Evolutionary conservation across 73 alveolate genomes (phyloP).

Genomic region (Uronychia binucleata): DNA sequence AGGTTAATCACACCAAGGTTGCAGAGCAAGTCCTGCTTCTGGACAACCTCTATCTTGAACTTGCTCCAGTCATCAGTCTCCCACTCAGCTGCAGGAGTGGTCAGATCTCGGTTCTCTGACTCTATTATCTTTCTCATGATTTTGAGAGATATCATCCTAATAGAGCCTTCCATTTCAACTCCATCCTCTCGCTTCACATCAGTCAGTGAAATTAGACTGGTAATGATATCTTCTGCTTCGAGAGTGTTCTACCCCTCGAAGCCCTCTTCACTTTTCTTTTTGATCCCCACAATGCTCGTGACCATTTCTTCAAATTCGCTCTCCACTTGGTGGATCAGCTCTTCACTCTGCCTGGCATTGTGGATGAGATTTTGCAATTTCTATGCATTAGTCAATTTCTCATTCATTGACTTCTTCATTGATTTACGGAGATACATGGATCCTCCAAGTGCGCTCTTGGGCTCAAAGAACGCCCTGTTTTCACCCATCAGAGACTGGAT

Average conservation of each 20-base stretch:
- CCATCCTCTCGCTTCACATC: slow-evolving; percentile 21
- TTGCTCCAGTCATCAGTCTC: slow-evolving; percentile 51
- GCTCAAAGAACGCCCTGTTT: neutral
- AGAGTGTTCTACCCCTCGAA: slow-evolving; percentile 47
- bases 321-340: slow-evolving; percentile 21
- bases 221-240: slow-evolving; percentile 33
- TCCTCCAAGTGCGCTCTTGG: neutral
- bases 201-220: slow-evolving; percentile 18
- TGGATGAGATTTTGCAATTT: slow-evolving; percentile 21
- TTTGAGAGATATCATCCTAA: slow-evolving; percentile 29
- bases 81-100: slow-evolving; percentile 60
- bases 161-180: slow-evolving; percentile 13
- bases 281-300: slow-evolving; percentile 5
- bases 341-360: slow-evolving; percentile 13
- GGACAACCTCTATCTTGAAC: slow-evolving; percentile 20
- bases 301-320: slow-evolving; percentile 26
- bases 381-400: slow-evolving; percentile 19
- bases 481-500: neutral
- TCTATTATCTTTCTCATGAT: slow-evolving; percentile 43
- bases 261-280: slow-evolving; percentile 38
- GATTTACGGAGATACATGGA: neutral
- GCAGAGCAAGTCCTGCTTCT: slow-evolving; percentile 18
- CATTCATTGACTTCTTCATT: neutral
- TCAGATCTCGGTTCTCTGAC: slow-evolving; percentile 26
- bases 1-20: slow-evolving; percentile 30